Percentiles rank a stretch among this genome's conserved stretches.
Conservation (phyloP, 306 rosid species). For the Alnus rubra region DNA sequence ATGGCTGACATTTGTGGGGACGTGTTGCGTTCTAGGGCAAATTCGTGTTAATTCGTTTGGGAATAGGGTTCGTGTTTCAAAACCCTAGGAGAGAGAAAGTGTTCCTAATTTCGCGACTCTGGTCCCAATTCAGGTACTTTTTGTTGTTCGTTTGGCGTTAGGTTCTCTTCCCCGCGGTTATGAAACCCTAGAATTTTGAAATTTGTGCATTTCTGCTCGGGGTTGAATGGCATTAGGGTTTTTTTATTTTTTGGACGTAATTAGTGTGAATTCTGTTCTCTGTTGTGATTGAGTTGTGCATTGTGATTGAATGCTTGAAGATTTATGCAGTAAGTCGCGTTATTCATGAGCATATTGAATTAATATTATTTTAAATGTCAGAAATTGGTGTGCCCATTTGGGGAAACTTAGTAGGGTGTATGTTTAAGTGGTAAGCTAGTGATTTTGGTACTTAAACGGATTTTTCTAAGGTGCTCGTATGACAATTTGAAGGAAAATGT, state of each 20-base stretch:
- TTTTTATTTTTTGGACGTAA: slow-evolving; percentile 29
- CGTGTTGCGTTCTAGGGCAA: slow-evolving; percentile 52
- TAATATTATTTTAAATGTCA: slow-evolving; percentile 37
- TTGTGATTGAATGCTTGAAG: slow-evolving; percentile 49
- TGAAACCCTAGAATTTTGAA: slow-evolving; percentile 82
- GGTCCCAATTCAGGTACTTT: slow-evolving; percentile 57
- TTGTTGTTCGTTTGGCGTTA: slow-evolving; percentile 32
- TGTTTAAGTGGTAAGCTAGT: slow-evolving; percentile 34
- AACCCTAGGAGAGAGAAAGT: slow-evolving; percentile 87
- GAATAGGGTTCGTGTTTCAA: slow-evolving; percentile 41
- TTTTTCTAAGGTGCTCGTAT: slow-evolving; percentile 19
- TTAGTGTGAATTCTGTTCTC: slow-evolving; percentile 24
- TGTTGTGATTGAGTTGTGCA: slow-evolving; percentile 50
- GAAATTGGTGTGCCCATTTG: slow-evolving; percentile 24
- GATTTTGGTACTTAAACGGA: slow-evolving; percentile 30
- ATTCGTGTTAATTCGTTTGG: slow-evolving; percentile 38
- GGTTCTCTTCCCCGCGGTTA: slow-evolving; percentile 31
- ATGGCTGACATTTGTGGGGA: slow-evolving; percentile 60
- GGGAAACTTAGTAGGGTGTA: slow-evolving; percentile 34
- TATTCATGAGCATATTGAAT: slow-evolving; percentile 30
- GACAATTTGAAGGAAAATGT: slow-evolving; percentile 36
- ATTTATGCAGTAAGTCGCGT: slow-evolving; percentile 28
- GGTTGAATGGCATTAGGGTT: slow-evolving; percentile 55
- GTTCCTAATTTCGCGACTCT: not conserved
- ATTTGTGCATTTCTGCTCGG: slow-evolving; percentile 40